Conservation (phyloP, 2,329 filamentous ascomycete genomes). For the Fusarium keratoplasticum region DNA sequence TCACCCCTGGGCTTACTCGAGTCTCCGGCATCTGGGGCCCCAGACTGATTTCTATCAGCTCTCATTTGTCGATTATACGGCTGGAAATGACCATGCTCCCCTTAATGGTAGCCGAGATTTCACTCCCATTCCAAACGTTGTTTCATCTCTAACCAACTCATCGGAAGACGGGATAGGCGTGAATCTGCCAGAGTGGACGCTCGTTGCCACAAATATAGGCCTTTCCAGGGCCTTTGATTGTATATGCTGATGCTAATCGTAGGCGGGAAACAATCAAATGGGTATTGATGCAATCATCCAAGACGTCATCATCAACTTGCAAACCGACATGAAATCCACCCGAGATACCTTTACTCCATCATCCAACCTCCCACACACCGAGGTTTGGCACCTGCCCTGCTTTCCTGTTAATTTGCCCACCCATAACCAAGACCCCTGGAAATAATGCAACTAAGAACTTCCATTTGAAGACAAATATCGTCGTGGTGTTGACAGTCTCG, state of each 20-base stretch:
- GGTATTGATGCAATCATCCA: constrained; percentile 37
- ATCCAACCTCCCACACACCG: constrained; percentile 1
- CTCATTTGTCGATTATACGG: neutral
- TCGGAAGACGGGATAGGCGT: neutral
- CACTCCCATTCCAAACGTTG: neutral
- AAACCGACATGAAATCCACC: constrained; percentile 19
- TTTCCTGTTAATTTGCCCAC: constrained; percentile 16
- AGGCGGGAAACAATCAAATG: constrained; percentile 33
- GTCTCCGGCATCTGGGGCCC: neutral
- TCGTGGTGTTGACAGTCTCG: constrained; percentile 19
- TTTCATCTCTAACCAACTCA: neutral
- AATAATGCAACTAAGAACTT: constrained; percentile 2
- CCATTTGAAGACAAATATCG: constrained; percentile 7
- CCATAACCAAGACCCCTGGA: constrained; percentile 8
- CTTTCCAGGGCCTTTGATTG: neutral
- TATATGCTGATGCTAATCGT: constrained; percentile 7
- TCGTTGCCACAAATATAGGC: neutral
- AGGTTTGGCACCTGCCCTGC: constrained; percentile 7
- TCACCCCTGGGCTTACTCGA: neutral
- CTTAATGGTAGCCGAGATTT: neutral
- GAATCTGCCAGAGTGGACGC: neutral
- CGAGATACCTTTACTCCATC: constrained; percentile 23
- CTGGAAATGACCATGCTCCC: neutral
- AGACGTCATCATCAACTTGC: constrained; percentile 33
- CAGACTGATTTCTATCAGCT: neutral